Evolutionary conservation across 257 asterid genomes (phyloP), one percentile per base, ranked within the genome.

Genomic region (Rubia yunnanensis): DNA sequence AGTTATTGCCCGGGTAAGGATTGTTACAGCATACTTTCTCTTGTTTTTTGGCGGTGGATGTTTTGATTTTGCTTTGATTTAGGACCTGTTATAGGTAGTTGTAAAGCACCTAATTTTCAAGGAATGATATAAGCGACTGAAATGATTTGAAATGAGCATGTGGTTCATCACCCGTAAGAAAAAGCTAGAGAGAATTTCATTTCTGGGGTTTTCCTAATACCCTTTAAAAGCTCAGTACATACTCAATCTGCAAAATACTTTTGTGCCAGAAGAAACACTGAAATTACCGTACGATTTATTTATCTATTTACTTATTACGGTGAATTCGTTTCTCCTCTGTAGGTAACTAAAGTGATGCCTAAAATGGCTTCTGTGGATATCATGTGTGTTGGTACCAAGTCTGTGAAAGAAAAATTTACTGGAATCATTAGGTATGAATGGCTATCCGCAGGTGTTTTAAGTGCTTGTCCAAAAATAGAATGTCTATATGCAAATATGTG

Each of bases 271-370:
- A 27, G 32, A 10, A 10, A 32, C 11, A 46, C 56, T 5, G 7
- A 10, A 30, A 20, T 4, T 39, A 48, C 18, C 44, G 20, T n/a
- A 8, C 10, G 20, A 17, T 46, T 53, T 23, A 4, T 23, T 52
- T 41, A 7, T 38, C 17, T 35, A 17, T 30, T 18, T 53, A 53
- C 28, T 53, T 53, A 10, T 31, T 32, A 15, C 23, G 28, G 18
- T 18, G 11, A 60, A 32, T 34, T 7, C 44, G 18, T 32, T n/a
- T 60, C 8, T 13, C 8, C 62, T 53, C 6, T 62, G 24, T 39
- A 92, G 99, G 84, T 92, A 55, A 92, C 96, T 13, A 92, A 85
- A 67, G 98, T 89, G 77, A 92, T 92, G 98, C 81, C 97, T 32
- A 85, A 82, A 78, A 83, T 86, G 83, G 96, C 96, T 72, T 81